Evolutionary conservation across 495 filamentous ascomycete species (phyloP).

Genomic region (Podospora tetraspora): DNA sequence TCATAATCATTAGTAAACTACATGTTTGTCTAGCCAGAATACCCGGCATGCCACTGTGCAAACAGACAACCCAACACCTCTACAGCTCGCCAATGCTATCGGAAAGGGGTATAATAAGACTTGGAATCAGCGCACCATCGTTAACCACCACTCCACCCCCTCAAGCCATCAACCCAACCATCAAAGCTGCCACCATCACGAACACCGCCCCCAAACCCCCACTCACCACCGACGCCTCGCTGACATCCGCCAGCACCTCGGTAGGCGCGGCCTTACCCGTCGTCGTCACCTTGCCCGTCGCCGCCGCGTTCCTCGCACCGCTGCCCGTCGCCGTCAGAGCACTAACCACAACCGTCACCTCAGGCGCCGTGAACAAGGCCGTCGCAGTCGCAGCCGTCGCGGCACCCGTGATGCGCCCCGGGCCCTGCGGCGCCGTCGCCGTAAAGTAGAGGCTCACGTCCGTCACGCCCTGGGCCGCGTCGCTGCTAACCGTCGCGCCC

Average conservation of each 20-base stretch:
- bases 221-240: not conserved
- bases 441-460: conserved; percentile 37
- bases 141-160: not conserved
- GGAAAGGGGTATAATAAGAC: not conserved
- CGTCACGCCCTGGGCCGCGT: conserved; percentile 29
- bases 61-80: not conserved
- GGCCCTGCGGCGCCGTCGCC: conserved; percentile 26
- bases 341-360: not conserved
- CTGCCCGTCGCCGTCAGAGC: not conserved
- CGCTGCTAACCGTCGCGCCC: conserved; percentile 24
- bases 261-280: not conserved
- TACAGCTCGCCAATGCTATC: not conserved
- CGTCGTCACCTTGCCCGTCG: not conserved
- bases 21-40: not conserved
- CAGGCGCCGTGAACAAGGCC: conserved; percentile 5
- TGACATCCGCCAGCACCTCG: not conserved
- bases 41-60: not conserved
- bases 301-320: not conserved
- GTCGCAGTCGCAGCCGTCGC: conserved; percentile 31
- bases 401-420: conserved; percentile 34
- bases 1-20: not conserved
- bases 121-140: not conserved
- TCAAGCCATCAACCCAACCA: not conserved
- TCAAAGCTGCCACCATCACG: not conserved
- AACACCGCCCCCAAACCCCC: not conserved